These are phyloP conservation scores for Rhizophagus sp. DNA, from an alignment of 192 early-diverging fungal species.

Conservation along the genomic window DNA sequence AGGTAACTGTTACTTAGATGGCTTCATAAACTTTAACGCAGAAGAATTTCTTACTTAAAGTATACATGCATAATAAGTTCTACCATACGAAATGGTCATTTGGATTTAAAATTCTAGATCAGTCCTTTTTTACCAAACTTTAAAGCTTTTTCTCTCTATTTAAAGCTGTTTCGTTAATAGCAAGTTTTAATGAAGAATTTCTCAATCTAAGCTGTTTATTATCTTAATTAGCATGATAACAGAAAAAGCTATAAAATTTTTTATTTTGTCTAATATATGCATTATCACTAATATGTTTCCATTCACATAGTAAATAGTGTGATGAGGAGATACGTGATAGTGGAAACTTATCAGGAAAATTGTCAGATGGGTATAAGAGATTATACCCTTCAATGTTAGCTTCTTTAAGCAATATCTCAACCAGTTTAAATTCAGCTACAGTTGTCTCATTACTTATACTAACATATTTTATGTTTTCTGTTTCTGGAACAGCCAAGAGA, in stretches of 20 bases:
- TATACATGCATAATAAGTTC: no score
- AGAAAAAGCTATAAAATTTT: slow-evolving; percentile 13
- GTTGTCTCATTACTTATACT: neutral
- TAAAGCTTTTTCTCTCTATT: no score
- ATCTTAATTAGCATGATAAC: neutral
- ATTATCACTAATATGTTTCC: no score
- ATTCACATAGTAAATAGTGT: neutral
- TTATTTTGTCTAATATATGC: no score
- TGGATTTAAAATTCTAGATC: no score
- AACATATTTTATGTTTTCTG: slow-evolving; percentile 9
- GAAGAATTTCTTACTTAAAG: neutral
- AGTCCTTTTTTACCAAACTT: no score
- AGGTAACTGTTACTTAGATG: neutral
- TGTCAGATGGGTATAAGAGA: neutral
- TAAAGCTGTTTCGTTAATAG: no score
- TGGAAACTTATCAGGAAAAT: neutral
- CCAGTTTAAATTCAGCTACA: neutral
- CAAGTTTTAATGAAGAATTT: no score
- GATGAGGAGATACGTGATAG: slow-evolving; percentile 8
- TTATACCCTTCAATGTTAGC: slow-evolving; percentile 14
- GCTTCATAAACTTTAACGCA: slow-evolving; percentile 3
- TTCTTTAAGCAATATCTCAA: neutral
- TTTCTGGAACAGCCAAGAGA: neutral
- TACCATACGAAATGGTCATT: no score
- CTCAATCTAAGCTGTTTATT: neutral